Evolutionary conservation across 2,329 filamentous ascomycete species (phyloP).

Genomic region (Cercospora nicotianae): DNA sequence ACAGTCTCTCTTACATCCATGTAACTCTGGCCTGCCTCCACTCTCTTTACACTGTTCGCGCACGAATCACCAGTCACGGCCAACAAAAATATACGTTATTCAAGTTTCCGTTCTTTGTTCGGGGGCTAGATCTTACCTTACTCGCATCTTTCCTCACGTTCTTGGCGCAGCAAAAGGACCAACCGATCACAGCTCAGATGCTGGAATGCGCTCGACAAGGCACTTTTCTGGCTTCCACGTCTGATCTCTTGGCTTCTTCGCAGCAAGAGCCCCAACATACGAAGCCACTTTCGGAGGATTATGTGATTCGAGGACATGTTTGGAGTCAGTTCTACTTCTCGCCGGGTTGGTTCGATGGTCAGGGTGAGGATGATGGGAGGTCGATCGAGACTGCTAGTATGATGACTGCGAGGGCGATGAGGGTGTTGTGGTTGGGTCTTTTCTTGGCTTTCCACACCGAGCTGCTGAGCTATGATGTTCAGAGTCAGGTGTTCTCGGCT

Average conservation of each 20-base stretch:
- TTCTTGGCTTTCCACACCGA: constrained; percentile 31
- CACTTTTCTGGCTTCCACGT: constrained; percentile 42
- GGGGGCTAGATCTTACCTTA: constrained; percentile 56
- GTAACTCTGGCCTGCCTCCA: constrained; percentile 62
- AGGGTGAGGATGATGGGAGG: constrained; percentile 64
- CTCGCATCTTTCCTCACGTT: constrained; percentile 56
- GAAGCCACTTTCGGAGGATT: constrained; percentile 68
- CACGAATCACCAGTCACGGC: constrained; percentile 11
- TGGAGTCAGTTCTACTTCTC: constrained; percentile 63
- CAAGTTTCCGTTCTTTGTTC: too few relatives aligned
- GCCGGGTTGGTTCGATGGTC: constrained; percentile 59
- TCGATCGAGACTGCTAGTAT: constrained; percentile 25
- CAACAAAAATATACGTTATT: constrained; percentile 30
- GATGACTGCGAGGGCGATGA: constrained; percentile 21
- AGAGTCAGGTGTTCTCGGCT: constrained; percentile 25
- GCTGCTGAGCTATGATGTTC: constrained; percentile 26
- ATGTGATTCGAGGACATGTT: constrained; percentile 62
- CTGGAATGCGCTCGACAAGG: constrained; percentile 37
- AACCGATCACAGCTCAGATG: constrained; percentile 38
- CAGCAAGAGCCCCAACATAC: constrained; percentile 27
- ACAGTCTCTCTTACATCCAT: constrained; percentile 64
- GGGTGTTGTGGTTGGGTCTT: constrained; percentile 34
- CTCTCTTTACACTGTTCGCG: constrained; percentile 20
- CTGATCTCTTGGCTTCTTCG: not conserved
- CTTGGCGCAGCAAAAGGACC: constrained; percentile 43